Conservation (phyloP, 176 grass and related monocot genomes). For the Typha latifolia region DNA sequence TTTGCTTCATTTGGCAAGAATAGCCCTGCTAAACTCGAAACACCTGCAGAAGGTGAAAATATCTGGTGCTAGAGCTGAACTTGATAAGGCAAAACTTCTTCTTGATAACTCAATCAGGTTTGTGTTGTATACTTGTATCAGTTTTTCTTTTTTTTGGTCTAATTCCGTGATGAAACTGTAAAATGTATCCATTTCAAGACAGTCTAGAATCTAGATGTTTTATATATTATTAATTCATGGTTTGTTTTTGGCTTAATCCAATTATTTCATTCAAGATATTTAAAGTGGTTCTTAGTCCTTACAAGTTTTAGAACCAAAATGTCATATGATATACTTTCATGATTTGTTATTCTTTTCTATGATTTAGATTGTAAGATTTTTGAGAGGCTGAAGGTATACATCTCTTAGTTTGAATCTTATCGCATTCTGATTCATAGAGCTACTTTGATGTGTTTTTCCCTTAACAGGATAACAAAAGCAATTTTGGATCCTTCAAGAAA, state of each 20-base stretch:
- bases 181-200: not conserved
- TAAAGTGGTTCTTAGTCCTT: no score
- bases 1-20: constrained; percentile 68
- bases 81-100: constrained; percentile 46
- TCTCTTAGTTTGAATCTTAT: not conserved
- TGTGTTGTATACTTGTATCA: not conserved
- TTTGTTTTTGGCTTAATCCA: no score
- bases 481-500: constrained; percentile 31
- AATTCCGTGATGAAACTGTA: not conserved
- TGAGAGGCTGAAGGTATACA: not conserved
- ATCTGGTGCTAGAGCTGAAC: constrained; percentile 27
- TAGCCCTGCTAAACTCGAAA: constrained; percentile 40
- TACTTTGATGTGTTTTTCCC: constrained; percentile 21
- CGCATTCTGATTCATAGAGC: constrained; percentile 1
- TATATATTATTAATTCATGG: no score
- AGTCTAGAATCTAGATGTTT: not conserved
- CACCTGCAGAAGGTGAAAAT: constrained; percentile 30
- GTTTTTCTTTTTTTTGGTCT: not conserved
- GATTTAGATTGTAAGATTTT: no score
- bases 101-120: constrained; percentile 70
- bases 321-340: no score
- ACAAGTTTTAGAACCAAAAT: no score
- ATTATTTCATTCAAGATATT: no score
- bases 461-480: constrained; percentile 53
- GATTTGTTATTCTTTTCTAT: no score